phyloP scores from a whole-genome alignment of 2,329 filamentous ascomycete species.

The Sporothrix protearum region DNA sequence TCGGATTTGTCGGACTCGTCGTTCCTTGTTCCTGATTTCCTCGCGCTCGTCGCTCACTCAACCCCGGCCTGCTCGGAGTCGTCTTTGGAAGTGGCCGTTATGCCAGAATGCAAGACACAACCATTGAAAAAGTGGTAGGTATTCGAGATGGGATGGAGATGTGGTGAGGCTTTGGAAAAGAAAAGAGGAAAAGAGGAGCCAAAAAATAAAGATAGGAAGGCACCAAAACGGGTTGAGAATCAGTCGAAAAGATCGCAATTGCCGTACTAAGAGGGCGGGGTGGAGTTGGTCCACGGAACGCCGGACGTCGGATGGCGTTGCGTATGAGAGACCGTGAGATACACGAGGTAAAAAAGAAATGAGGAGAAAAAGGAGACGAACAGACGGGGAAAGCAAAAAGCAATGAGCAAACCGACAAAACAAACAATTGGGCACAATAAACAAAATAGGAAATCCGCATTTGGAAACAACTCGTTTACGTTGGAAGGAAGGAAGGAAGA shows the following conservation, averaged over 20 bases:
- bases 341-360: background rate
- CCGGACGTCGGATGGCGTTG: slow-evolving; percentile 1
- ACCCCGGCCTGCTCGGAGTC: slow-evolving; percentile 12
- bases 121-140: background rate
- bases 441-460: background rate
- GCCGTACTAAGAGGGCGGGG: slow-evolving; percentile 14
- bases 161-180: no score
- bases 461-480: background rate
- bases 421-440: background rate
- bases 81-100: slow-evolving; percentile 6
- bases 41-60: slow-evolving; percentile 14
- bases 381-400: background rate
- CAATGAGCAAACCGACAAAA: background rate
- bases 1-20: no score
- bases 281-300: slow-evolving; percentile 13
- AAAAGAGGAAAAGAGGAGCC: background rate
- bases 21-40: background rate
- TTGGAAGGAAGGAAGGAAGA: background rate
- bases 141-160: background rate
- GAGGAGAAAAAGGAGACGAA: background rate
- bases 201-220: background rate
- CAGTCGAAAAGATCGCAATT: slow-evolving; percentile 3
- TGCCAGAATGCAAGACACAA: background rate
- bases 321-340: background rate
- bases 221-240: background rate